A percentile compares a stretch with the other conserved stretches of the same genome.
Conservation (phyloP, 2,329 filamentous ascomycete species). For the Rutstroemia sydowiana region DNA sequence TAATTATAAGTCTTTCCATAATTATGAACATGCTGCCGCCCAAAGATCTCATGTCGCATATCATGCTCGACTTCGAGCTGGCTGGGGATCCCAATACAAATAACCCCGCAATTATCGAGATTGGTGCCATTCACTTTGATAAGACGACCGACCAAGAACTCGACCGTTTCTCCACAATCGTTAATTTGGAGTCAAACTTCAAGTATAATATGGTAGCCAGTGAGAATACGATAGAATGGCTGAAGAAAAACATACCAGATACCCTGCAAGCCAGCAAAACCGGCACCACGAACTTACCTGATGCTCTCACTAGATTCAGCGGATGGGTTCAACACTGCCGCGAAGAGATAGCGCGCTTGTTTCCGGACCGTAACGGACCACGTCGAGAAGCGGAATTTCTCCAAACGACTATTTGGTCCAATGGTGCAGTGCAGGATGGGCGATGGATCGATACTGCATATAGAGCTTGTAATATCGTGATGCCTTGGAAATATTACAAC, state of each 20-base stretch:
- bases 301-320: not conserved
- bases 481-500: too few relatives aligned
- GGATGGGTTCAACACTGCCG: not conserved
- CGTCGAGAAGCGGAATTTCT: not conserved
- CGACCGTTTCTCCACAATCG: not conserved
- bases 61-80: not conserved
- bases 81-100: not conserved
- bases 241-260: not conserved
- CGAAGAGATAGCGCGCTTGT: not conserved
- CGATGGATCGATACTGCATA: not conserved
- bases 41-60: not conserved
- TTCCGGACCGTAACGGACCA: too few relatives aligned
- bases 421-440: not conserved
- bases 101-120: not conserved
- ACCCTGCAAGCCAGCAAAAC: not conserved
- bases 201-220: not conserved
- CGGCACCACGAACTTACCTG: not conserved
- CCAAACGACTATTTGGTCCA: not conserved
- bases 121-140: not conserved
- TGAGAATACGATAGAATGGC: not conserved
- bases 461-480: not conserved
- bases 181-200: not conserved
- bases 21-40: not conserved
- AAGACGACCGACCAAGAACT: not conserved
- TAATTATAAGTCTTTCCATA: not conserved